Percentiles rank a stretch among this genome's conserved stretches.
Conservation (phyloP, 306 rosid species). For the Datisca glomerata region DNA sequence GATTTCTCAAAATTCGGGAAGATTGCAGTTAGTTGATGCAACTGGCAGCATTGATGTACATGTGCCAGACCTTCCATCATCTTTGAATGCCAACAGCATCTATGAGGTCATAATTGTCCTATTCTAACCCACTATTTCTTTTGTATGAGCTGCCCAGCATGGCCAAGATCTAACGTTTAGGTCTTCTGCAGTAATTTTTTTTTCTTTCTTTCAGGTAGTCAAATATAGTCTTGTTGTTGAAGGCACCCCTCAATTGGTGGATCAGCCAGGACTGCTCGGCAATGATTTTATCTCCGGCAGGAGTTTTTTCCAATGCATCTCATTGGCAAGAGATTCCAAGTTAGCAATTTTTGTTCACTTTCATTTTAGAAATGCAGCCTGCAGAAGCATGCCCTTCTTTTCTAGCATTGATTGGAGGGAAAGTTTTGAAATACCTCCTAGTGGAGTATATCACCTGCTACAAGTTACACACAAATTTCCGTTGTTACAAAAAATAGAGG, state of each 20-base stretch:
- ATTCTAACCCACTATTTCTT: conserved; percentile 2
- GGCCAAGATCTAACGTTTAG: too few species aligned
- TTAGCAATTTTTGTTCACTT: conserved; percentile 36
- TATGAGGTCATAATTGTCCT: conserved; percentile 45
- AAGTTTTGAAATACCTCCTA: conserved; percentile 27
- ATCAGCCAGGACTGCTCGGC: conserved; percentile 22
- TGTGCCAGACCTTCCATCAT: conserved; percentile 75
- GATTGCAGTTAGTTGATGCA: conserved; percentile 77
- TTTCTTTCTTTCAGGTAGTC: conserved; percentile 43
- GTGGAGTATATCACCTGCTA: conserved; percentile 59
- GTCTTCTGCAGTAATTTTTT: conserved; percentile 13
- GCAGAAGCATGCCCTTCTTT: conserved; percentile 37
- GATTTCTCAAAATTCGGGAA: conserved; percentile 51
- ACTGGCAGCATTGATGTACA: conserved; percentile 74
- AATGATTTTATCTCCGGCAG: conserved; percentile 44
- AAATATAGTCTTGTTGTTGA: conserved; percentile 55
- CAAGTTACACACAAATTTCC: conserved; percentile 71
- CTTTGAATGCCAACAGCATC: conserved; percentile 39
- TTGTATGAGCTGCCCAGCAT: conserved; percentile 1
- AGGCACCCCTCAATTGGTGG: conserved; percentile 28
- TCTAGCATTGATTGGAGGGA: conserved; percentile 21
- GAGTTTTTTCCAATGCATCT: conserved; percentile 37
- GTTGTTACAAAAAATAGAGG: conserved; percentile 29
- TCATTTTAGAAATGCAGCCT: conserved; percentile 32
- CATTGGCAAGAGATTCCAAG: conserved; percentile 21